These are phyloP conservation scores for Russula sp. DNA, from an alignment of 768 basidiomycete species.

Conservation along the genomic window DNA sequence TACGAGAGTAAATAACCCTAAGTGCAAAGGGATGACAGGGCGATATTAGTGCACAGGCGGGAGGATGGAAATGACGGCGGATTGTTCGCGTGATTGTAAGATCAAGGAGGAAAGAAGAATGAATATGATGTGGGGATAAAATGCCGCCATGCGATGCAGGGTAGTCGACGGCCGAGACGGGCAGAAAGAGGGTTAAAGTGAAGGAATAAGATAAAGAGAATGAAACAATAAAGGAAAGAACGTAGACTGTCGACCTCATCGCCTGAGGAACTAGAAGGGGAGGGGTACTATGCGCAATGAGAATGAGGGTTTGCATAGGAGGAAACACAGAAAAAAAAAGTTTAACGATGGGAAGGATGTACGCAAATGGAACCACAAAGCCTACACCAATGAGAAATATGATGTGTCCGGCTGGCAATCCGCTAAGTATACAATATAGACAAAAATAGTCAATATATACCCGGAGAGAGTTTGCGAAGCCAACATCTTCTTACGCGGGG, in stretches of 20 bases:
- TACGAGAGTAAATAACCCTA: slow-evolving; percentile 30
- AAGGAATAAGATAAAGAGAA: slow-evolving; percentile 81
- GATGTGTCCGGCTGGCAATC: slow-evolving; percentile 29
- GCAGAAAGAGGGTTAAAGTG: slow-evolving; percentile 53
- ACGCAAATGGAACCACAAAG: slow-evolving; percentile 30
- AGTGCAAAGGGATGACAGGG: slow-evolving; percentile 30
- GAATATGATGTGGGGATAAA: slow-evolving; percentile 28
- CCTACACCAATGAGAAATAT: slow-evolving; percentile 29
- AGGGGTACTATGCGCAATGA: slow-evolving; percentile 53
- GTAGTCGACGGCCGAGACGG: slow-evolving; percentile 39
- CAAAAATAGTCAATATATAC: slow-evolving; percentile 30
- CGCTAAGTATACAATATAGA: slow-evolving; percentile 32
- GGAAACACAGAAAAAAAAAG: slow-evolving; percentile 17
- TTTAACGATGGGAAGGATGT: slow-evolving; percentile 31
- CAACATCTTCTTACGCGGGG: slow-evolving; percentile 28
- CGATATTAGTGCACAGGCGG: slow-evolving; percentile 31
- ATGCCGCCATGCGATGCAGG: slow-evolving; percentile 38
- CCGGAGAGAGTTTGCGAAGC: slow-evolving; percentile 27
- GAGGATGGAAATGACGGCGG: slow-evolving; percentile 28
- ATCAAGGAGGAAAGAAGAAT: slow-evolving; percentile 24
- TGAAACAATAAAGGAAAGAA: slow-evolving; percentile 44
- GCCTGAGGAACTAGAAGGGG: slow-evolving; percentile 47
- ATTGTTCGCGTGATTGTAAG: slow-evolving; percentile 31
- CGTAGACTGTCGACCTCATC: slow-evolving; percentile 55
- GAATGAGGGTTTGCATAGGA: slow-evolving; percentile 51